Evolutionary conservation across 352 stramenopile genomes (phyloP), one percentile per base, ranked within the genome.

Genomic region (Phytophthora crassamura): DNA sequence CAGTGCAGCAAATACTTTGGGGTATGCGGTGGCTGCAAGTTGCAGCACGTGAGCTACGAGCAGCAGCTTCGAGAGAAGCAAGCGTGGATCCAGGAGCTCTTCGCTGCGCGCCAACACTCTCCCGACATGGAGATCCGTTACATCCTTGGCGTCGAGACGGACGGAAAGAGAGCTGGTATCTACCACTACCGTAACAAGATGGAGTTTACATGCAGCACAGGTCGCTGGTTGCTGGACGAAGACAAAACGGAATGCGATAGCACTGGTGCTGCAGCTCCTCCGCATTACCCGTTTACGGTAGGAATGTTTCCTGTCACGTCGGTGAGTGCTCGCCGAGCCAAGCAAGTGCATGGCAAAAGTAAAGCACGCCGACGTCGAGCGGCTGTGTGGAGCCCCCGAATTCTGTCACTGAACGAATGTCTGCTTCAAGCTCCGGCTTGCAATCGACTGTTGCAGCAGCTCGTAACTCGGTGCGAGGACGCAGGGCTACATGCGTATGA

Each of bases 131-230:
- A 78, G 14, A 59, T 88, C 8, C 75, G 72, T 0, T 14, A 52
- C 6, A 87, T 91, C 58, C 20, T 80, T 8, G 83, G 83, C 10
- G 67, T 75, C 14, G 36, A 63, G 11, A 46, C 33, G 15, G 20
- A 59, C 7, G 34, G 56, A 4, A 18, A 49, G 0, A 25, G 35
- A 1, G 7, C 7, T 18, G 56, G 36, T 4, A 42, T 76, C 9
- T 86, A 82, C 43, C 55, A 78, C 35, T 94, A 94, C 62, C 81
- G 85, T 54, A 94, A 92, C 74, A 94, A 94, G 60, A 92, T 90
- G 74, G 85, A 94, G 62, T 94, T 94, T 56, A 92, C 85, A 7
- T 91, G 83, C 54, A 92, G 80, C 56, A 85, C 83, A 3, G 80
- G 80, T n/a, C 81, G 83, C 0, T 92, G 85, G 85, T 58, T 90